Base-by-base conservation (phyloP, 1,284 basidiomycete species). In the Kalmanozyma brasiliensis region DNA sequence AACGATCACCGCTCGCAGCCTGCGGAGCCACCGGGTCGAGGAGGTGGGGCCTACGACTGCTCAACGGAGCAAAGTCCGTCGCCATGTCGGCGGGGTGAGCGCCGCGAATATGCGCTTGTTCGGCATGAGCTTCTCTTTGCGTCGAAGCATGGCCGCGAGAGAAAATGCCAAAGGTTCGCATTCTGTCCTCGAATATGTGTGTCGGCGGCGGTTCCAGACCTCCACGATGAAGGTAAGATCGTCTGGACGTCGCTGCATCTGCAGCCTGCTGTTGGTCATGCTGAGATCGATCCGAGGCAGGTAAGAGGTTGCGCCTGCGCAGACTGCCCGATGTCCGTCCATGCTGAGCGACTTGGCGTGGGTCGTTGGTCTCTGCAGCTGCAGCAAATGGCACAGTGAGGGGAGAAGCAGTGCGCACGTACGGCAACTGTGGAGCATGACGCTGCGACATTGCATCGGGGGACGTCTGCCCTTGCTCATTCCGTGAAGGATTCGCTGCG, bases 391-490 rank as follows among this genome's bases (percentile, higher is more conserved):
- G 29, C 7, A 67, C 26, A 23, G 37, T 29, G 32, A 67, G 52
- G 7, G 64, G 64, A 17, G 64, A 67, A 19, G 58, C 53, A 22
- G 53, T 58, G 8, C 64, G 64, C 3, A 61, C 48, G 32, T 62
- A 43, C 8, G 64, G 64, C 33, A 67, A 29, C 22, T 67, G 64
- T 8, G 64, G 64, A 16, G 57, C 48, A 23, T 16, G 23, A 8
- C 46, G 55, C 17, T 45, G 51, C 6, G 23, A 4, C 1, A 36
- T 23, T 7, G 13, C 20, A 29, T 8, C 5, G 26, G 37, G 20
- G 16, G 23, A 17, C 3, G 19, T 1, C 16, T 33, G 33, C 11
- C 29, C 35, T 11, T 38, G 13, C 17, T 35, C 20, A 14, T 22
- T 8, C 5, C n/a, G 34, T 26, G 9, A 36, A 17, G 34, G 9